phyloP scores from a whole-genome alignment of 768 basidiomycete genomes.

The Lactarius akahatsu region DNA sequence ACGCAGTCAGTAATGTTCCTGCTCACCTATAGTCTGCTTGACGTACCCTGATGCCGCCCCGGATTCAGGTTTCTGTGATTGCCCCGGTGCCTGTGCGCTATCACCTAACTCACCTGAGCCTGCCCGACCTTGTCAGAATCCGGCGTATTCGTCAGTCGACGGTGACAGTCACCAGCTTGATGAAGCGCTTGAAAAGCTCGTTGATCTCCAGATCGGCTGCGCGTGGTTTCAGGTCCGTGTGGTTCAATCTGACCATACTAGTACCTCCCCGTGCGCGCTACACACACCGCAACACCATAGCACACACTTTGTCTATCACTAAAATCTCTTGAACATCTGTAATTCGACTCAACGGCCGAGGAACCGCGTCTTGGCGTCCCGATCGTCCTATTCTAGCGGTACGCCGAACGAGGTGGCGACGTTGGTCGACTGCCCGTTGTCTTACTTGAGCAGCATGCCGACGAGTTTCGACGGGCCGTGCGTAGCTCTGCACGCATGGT shows the following conservation, averaged over 20 bases:
- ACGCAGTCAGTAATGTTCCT: too few species aligned
- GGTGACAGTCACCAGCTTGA: constrained; percentile 95
- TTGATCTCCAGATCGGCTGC: constrained; percentile 91
- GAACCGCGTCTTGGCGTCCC: constrained; percentile 47
- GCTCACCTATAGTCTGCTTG: too few species aligned
- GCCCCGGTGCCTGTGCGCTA: too few species aligned
- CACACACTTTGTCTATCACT: background rate
- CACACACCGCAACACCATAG: constrained; percentile 4
- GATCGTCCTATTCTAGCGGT: constrained; percentile 98
- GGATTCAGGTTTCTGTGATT: too few species aligned
- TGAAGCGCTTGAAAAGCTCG: constrained; percentile 90
- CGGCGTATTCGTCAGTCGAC: constrained; percentile 52
- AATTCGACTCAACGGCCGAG: too few species aligned
- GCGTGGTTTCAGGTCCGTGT: constrained; percentile 92
- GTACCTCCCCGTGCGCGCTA: constrained; percentile 95
- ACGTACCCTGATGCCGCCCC: too few species aligned
- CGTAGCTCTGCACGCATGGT: constrained; percentile 84
- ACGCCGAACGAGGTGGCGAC: constrained; percentile 97
- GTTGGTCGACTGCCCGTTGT: constrained; percentile 91
- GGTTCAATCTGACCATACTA: constrained; percentile 99
- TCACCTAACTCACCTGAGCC: too few species aligned
- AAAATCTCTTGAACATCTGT: constrained; percentile 56
- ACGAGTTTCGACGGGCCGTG: constrained; percentile 84
- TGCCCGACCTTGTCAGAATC: too few species aligned
- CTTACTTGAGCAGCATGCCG: constrained; percentile 91